Evolutionary conservation across 2,329 filamentous ascomycete genomes (phyloP), one percentile per base, ranked within the genome.

Genomic region (Fusarium sp.): DNA sequence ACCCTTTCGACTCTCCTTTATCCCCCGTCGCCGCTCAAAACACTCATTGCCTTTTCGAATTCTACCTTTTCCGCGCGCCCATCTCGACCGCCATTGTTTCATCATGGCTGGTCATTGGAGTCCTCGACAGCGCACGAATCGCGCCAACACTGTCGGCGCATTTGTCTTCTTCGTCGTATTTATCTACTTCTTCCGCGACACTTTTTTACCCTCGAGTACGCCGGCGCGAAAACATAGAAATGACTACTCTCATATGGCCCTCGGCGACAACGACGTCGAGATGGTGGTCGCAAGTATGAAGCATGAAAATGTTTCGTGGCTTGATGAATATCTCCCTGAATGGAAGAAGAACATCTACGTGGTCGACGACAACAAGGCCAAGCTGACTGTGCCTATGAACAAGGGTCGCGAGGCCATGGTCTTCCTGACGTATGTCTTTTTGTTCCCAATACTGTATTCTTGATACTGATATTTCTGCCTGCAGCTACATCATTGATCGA

Each of bases 301-400:
- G 68, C 75, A 77, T 62, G 80, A 81, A 66, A 74, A 81, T 57
- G 66, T 77, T 39, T 80, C 82, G 22, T 87, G 86, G 86, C 78
- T 87, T 14, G 71, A 82, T 58, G 76, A 81, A 47, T 81, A 83
- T 70, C 79, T 87, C 6, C 80, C 81, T 26, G 80, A 82, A 52
- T 89, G 87, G 87, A 82, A 84, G 66, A 85, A 86, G 77, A 88
- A 84, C 66, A 83, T 90, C 66, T 90, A 90, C 77, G 84, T 89
- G 33, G 87, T 87, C 58, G 85, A 90, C 73, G 84, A 89, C 73
- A 80, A 83, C 38, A 72, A 70, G 10, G 86, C 87, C 7, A 69
- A 81, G 26, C 79, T 88, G 70, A 88, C 85, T 0, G 87, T 90
- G 20, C 81, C 85, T 7, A 73, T 75, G 48, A 88, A 88, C 74